Evolutionary conservation across 2,329 filamentous ascomycete species (phyloP), one percentile per base, ranked within the genome.

Genomic region (Neofusicoccum laricinum): DNA sequence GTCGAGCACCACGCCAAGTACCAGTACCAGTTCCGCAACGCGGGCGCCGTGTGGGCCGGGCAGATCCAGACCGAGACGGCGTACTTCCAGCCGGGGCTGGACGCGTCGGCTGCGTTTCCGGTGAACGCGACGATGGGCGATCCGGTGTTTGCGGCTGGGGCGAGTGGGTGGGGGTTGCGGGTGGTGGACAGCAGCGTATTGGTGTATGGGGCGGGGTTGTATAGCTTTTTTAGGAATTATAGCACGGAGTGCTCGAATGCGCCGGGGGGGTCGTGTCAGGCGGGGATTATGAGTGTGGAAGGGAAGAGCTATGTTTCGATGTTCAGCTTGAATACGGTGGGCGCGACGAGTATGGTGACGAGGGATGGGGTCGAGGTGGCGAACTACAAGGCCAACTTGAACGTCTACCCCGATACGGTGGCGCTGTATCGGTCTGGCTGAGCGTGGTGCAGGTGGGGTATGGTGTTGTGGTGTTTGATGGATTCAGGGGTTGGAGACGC

Each of bases 11-110:
- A 80, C 71, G 79, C 82, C 67, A 76, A 87, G 10, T 88, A 88
- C 78, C 94, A 97, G 81, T 97, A 96, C 81, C 90, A 96, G 77
- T 81, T 97, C 71, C 81, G 85, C 73, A 88, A 89, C 67, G 91
- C 93, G 1, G 83, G 87, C 72, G 90, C 93, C 72, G 84, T 96
- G 67, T 96, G 90, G 81, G 89, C 96, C 84, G 88, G 86, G 11
- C 80, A 91, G 58, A 92, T 96, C 71, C 93, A 97, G 80, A 91
- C 91, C 3, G 94, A 97, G 80, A 97, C 93, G 4, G 90, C 93
- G 15, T 86, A 87, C 82, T 92, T 90, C 84, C 91, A 96, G 79
- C 86, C 90, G 74, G 93, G 94, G 80, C 92, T 93, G 4, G 85
- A 90, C 69, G 86, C 91, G 2, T 82, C 85, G 10, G 82, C 85